Evolutionary conservation across 2,329 filamentous ascomycete species (phyloP).

Genomic region (Fusarium setosum): DNA sequence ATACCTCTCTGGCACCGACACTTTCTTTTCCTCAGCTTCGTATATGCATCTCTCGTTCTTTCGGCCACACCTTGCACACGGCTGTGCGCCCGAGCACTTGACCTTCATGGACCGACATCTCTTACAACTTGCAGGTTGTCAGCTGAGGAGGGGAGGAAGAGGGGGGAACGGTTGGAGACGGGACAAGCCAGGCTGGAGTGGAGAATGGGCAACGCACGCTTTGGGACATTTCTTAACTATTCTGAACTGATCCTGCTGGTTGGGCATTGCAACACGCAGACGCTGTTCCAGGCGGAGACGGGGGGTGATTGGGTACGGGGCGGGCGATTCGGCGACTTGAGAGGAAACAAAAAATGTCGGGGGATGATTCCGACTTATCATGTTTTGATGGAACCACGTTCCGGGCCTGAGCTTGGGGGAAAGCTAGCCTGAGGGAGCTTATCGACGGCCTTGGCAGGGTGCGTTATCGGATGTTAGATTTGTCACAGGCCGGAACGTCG

Average conservation of each 20-base stretch:
- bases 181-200: not conserved
- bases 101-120: constrained; percentile 44
- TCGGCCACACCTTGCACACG: constrained; percentile 38
- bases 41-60: constrained; percentile 40
- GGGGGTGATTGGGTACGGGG: not conserved
- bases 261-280: constrained; percentile 22
- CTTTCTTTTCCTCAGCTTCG: constrained; percentile 38
- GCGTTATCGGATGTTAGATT: constrained; percentile 23
- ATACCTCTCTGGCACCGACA: constrained; percentile 40
- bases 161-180: not conserved
- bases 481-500: constrained; percentile 2
- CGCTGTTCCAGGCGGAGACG: too few relatives aligned
- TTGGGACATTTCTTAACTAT: constrained; percentile 40
- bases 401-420: constrained; percentile 25
- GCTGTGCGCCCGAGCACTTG: constrained; percentile 40
- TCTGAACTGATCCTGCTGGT: constrained; percentile 16
- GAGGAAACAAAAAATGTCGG: constrained; percentile 24
- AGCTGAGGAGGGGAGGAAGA: too few relatives aligned
- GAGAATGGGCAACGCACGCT: constrained; percentile 24
- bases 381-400: constrained; percentile 3
- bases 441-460: constrained; percentile 15
- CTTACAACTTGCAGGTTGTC: constrained; percentile 32
- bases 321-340: not conserved
- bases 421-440: constrained; percentile 19
- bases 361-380: constrained; percentile 38